Conservation (phyloP, 148 eudicot genomes). For the Nepenthes mirabilis region DNA sequence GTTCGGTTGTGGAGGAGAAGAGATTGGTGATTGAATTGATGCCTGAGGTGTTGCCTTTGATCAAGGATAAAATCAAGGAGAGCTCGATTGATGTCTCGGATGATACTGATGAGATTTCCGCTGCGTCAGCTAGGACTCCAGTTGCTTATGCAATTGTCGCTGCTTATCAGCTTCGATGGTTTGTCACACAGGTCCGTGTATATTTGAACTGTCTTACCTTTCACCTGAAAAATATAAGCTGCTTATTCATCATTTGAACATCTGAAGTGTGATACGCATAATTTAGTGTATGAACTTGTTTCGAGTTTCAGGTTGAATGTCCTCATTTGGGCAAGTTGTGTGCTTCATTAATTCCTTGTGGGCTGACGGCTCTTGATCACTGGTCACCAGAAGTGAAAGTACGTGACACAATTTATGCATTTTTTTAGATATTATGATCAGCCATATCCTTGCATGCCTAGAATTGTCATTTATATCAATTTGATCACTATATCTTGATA, state of each 20-base stretch:
- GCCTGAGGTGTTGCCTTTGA: constrained; percentile 47
- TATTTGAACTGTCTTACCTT: neutral
- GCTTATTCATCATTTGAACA: neutral
- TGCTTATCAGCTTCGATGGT: constrained; percentile 77
- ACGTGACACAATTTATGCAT: constrained; percentile 8
- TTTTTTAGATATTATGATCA: neutral
- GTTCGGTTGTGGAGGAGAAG: constrained; percentile 22
- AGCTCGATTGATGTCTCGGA: constrained; percentile 44
- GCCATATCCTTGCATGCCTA: neutral
- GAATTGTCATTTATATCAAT: neutral
- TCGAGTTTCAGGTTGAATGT: constrained; percentile 36
- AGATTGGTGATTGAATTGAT: constrained; percentile 55
- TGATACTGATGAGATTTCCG: constrained; percentile 55
- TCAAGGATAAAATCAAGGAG: constrained; percentile 61
- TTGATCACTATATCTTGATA: too few species aligned
- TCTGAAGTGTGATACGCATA: neutral
- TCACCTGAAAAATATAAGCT: neutral
- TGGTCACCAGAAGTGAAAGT: constrained; percentile 98
- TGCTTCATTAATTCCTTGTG: constrained; percentile 65
- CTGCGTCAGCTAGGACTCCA: constrained; percentile 64
- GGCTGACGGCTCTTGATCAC: constrained; percentile 86
- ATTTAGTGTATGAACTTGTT: constrained; percentile 2
- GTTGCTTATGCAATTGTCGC: constrained; percentile 72
- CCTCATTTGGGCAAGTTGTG: constrained; percentile 53
- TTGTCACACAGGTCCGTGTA: constrained; percentile 61